Base-by-base conservation (phyloP, 2,329 filamentous ascomycete species). In the Tolypocladium guangdongense region DNA sequence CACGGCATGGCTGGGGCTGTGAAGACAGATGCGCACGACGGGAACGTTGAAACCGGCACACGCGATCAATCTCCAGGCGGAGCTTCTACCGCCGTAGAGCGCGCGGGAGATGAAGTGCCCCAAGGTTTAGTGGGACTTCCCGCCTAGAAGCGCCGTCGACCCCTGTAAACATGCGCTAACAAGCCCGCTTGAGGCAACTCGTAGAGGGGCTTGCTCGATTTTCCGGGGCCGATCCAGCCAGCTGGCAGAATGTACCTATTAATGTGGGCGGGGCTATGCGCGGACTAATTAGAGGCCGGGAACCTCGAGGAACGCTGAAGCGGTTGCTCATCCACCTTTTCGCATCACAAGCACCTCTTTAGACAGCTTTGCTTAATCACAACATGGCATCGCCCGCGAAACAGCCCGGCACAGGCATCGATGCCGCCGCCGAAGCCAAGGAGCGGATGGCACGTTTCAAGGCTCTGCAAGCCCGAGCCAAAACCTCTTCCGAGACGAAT, bases 371-470 rank as follows among this genome's bases (percentile, higher is more conserved):
- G 2, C 8, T 27, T 12, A 27, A 22, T 24, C 10, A 36, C 54
- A 52, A 18, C 30, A 67, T 67, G 64, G 58, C 62, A 7, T 62
- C 64, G 30, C 63, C 62, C 30, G 56, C 59, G 35, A 65, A 65
- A 8, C 22, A 57, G 14, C 51, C 62, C 38, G 51, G 49, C n/a
- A 33, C 56, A 52, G 61, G 67, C 5, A 37, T 50, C 30, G 59
- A 65, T 49, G 68, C 72, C n/a, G 63, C 70, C 20, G 60, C 67
- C 32, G 78, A 79, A 61, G 74, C 80, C 33, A 73, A 82, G 60
- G 86, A 91, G 53, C 83, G 90, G 53, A 75, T 84, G 69, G 88
- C 88, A 50, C 84, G 88, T 59, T 96, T 96, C 76, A 91, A 90
- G 67, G 87, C 88, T 4, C 82, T 96, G 18, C 84, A 95, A 71